These are phyloP conservation scores for Parasitella parasitica DNA, from an alignment of 371 early-diverging fungal genomes.

Conservation along the genomic window DNA sequence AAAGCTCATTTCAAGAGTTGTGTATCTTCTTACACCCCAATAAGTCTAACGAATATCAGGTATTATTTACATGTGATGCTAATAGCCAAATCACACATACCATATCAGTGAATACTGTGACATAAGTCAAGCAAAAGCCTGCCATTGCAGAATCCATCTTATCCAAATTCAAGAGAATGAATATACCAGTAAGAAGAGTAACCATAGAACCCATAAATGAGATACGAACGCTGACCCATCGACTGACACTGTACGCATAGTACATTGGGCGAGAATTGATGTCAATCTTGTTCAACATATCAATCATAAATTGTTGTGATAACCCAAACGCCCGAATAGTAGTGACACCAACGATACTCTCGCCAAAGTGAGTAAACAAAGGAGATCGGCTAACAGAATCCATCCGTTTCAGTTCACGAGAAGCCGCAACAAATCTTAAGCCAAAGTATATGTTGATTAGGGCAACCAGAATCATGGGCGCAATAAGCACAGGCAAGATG, in stretches of 20 bases:
- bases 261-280: conserved; percentile 68
- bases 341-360: conserved; percentile 58
- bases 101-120: conserved; percentile 46
- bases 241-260: conserved; percentile 71
- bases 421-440: conserved; percentile 56
- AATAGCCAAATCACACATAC: conserved; percentile 42
- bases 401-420: conserved; percentile 75
- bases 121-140: conserved; percentile 74
- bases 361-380: conserved; percentile 69
- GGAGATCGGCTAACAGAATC: conserved; percentile 71
- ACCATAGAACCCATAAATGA: conserved; percentile 68
- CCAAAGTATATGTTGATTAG: conserved; percentile 48
- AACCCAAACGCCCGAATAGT: conserved; percentile 80
- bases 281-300: conserved; percentile 53
- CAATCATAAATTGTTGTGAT: conserved; percentile 51
- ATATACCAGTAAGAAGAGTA: conserved; percentile 55
- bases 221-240: conserved; percentile 79
- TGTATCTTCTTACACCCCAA: conserved; percentile 70
- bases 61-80: no score
- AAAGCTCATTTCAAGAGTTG: conserved; percentile 78
- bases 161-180: conserved; percentile 42
- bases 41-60: conserved; percentile 37
- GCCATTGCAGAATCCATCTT: conserved; percentile 67
- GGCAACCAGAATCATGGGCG: conserved; percentile 35
- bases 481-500: conserved; percentile 56